These are phyloP conservation scores for Saturnispora diversa DNA, from an alignment of 805 yeast genomes.

Conservation along the genomic window DNA sequence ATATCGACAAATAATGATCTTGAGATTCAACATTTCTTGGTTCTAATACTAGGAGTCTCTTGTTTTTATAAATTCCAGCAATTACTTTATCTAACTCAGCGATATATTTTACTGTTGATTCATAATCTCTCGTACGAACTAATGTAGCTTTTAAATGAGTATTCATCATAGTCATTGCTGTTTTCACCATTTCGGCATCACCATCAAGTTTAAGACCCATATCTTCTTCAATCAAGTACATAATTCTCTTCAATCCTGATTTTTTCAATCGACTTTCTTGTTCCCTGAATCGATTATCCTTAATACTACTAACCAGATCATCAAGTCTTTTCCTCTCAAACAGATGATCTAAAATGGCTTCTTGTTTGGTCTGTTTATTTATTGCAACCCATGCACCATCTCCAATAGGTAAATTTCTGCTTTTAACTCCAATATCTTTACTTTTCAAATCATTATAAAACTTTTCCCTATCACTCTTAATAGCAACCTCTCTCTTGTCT, in stretches of 20 bases:
- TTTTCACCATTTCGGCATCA: slow-evolving; percentile 60
- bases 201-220: slow-evolving; percentile 37
- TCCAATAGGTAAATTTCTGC: slow-evolving; percentile 63
- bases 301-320: slow-evolving; percentile 73
- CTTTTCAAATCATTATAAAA: slow-evolving; percentile 48
- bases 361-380: slow-evolving; percentile 46
- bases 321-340: slow-evolving; percentile 85
- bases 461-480: slow-evolving; percentile 59
- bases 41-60: slow-evolving; percentile 40
- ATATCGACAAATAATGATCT: slow-evolving; percentile 37
- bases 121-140: slow-evolving; percentile 60
- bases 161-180: slow-evolving; percentile 65
- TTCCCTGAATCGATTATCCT: slow-evolving; percentile 83
- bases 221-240: slow-evolving; percentile 75
- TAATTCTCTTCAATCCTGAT: slow-evolving; percentile 58
- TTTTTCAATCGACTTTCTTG: slow-evolving; percentile 72
- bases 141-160: slow-evolving; percentile 60
- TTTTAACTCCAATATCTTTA: slow-evolving; percentile 43
- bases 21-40: slow-evolving; percentile 45
- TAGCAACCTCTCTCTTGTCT: slow-evolving; percentile 78
- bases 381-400: slow-evolving; percentile 87
- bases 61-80: slow-evolving; percentile 30
- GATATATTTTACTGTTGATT: slow-evolving; percentile 62
- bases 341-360: slow-evolving; percentile 71
- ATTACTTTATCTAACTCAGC: slow-evolving; percentile 42